Evolutionary conservation across 129 eudicot genomes (phyloP), one percentile per base, ranked within the genome.

Genomic region (Tagetes patula): DNA sequence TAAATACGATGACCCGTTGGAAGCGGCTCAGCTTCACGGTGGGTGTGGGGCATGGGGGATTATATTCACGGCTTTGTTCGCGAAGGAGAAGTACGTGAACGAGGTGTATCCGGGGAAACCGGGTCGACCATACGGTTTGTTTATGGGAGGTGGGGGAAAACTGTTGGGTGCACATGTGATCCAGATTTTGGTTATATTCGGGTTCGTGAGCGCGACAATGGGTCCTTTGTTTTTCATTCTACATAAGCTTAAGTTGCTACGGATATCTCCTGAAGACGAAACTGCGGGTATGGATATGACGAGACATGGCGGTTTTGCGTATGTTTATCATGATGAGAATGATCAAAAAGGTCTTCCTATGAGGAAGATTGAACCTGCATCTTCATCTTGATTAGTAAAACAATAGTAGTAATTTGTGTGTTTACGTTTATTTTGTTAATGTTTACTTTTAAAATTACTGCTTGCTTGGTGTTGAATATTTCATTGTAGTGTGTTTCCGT

Each of bases 1-100:
- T 13, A 85, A 81, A 33, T 84, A 80, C 31, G 92, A 87, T 30
- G 92, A 87, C 67, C 92, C 92, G 2, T 45, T 87, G 11, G 91
- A 87, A 77, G 91, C 91, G 1, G 91, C 91, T 5, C 88, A 86
- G 67, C 69, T 86, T 0, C 91, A 86, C 49, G 91, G 91, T 0
- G 91, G 91, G 0, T 87, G 92, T 3, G 92, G 92, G 2, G 88
- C 88, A 0, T 87, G 92, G 92, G 92, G 92, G 65, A 73, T 87
- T 5, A 87, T 87, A 8, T 87, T 87, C 62, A 87, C 92, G 2
- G 92, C 79, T 0, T 60, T 87, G 37, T 84, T 87, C 33, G 88
- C 92, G 0, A 74, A 49, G 43, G 75, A 87, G 69, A 80, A 87
- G 30, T 87, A 68, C 20, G 85, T 87, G 1, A 66, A 65, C 34